Evolutionary conservation across 768 basidiomycete genomes (phyloP).

Genomic region (Sporobolomyces pararoseus): DNA sequence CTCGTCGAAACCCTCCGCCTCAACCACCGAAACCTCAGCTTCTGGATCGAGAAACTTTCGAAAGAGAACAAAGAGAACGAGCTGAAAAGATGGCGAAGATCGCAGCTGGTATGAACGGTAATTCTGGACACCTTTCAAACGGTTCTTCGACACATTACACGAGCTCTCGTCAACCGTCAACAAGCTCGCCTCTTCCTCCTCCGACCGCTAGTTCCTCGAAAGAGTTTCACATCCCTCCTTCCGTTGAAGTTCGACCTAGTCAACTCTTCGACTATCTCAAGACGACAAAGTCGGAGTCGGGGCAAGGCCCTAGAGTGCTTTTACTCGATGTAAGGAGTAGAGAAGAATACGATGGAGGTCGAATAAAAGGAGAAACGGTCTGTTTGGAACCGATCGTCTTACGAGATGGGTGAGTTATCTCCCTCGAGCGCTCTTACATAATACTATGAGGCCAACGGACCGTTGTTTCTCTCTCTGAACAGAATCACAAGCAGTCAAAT

Average conservation of each 20-base stretch:
- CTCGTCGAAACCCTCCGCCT: conserved; percentile 15
- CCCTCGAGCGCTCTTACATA: background rate
- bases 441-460: too few relatives aligned
- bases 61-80: conserved; percentile 12
- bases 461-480: background rate
- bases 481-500: conserved; percentile 67
- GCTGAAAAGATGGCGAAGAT: conserved; percentile 14
- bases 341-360: conserved; percentile 69
- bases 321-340: conserved; percentile 78
- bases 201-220: background rate
- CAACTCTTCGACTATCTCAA: conserved; percentile 35
- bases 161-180: background rate
- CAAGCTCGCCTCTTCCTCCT: background rate
- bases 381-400: conserved; percentile 81
- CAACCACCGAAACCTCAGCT: conserved; percentile 13
- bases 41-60: conserved; percentile 14
- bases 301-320: conserved; percentile 53
- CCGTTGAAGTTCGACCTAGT: conserved; percentile 12
- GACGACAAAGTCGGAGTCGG: conserved; percentile 47
- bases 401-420: conserved; percentile 61
- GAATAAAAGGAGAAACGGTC: conserved; percentile 65
- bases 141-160: background rate
- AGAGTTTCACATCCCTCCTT: conserved; percentile 24
- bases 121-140: background rate
- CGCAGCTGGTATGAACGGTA: background rate